Conservation (phyloP, 1,284 basidiomycete species). For the Moesziomyces sp. region DNA sequence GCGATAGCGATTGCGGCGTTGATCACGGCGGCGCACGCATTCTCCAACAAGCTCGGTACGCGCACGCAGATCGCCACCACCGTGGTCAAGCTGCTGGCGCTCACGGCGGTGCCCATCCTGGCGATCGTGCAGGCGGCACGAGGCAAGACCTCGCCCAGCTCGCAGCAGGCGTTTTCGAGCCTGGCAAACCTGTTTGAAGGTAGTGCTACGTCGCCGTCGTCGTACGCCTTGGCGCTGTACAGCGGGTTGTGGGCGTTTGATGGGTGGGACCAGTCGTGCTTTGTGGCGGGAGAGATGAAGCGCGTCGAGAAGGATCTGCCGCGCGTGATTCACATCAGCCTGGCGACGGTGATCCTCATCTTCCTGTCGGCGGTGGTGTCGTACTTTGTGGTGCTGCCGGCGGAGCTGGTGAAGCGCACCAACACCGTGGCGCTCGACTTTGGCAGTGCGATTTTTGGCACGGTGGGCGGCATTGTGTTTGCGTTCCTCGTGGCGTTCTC, state of each 20-base stretch:
- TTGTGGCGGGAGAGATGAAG: conserved; percentile 90
- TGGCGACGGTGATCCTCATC: conserved; percentile 80
- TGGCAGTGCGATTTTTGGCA: conserved; percentile 85
- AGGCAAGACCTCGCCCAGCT: conserved; percentile 69
- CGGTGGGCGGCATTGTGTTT: conserved; percentile 85
- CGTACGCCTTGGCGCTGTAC: conserved; percentile 92
- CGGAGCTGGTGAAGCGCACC: conserved; percentile 71
- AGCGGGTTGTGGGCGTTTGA: conserved; percentile 96
- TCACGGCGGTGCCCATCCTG: conserved; percentile 78
- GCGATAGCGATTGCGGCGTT: conserved; percentile 79
- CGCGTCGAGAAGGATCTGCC: conserved; percentile 89
- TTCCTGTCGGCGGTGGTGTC: conserved; percentile 86
- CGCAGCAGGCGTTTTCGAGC: conserved; percentile 48
- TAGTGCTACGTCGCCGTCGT: conserved; percentile 80
- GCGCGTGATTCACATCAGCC: conserved; percentile 85
- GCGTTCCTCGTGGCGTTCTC: conserved; percentile 90
- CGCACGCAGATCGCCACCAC: conserved; percentile 87
- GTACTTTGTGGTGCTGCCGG: conserved; percentile 91
- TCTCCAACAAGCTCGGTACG: conserved; percentile 81
- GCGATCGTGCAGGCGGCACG: conserved; percentile 79
- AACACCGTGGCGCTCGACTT: conserved; percentile 94
- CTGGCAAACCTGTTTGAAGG: conserved; percentile 74
- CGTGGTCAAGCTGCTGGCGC: conserved; percentile 76
- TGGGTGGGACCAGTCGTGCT: conserved; percentile 84
- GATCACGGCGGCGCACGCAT: conserved; percentile 81